phyloP scores from a whole-genome alignment of 2,329 filamentous ascomycete genomes.

The Colletotrichum viniferum region DNA sequence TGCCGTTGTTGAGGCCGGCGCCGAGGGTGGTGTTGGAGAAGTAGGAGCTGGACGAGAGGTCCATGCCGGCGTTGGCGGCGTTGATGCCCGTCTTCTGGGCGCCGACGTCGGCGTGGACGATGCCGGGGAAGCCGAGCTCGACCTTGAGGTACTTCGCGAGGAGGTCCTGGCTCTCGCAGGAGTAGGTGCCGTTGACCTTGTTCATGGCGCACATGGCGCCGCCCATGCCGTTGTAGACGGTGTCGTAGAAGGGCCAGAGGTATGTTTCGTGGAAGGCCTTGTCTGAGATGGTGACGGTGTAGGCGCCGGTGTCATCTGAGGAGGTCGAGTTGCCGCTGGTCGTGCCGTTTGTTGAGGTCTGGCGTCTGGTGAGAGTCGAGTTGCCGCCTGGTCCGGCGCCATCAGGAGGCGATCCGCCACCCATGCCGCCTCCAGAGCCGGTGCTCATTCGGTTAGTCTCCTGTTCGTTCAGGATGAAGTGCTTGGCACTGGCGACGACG shows the following conservation, averaged over 20 bases:
- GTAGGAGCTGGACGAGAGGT: conserved; percentile 47
- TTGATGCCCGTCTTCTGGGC: conserved; percentile 25
- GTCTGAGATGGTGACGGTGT: conserved; percentile 32
- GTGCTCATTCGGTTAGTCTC: conserved; percentile 47
- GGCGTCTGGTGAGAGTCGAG: conserved; percentile 42
- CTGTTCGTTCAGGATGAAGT: conserved; percentile 67
- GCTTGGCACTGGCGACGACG: conserved; percentile 45
- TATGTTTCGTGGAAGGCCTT: conserved; percentile 30
- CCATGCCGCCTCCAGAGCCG: conserved; percentile 45
- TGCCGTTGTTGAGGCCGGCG: conserved; percentile 64
- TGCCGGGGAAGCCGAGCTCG: conserved; percentile 29
- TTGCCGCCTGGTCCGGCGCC: not conserved
- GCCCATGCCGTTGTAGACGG: conserved; percentile 22
- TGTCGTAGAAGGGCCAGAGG: conserved; percentile 27
- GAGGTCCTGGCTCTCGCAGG: conserved; percentile 28
- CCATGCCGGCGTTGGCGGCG: conserved; percentile 31
- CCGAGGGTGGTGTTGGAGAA: conserved; percentile 60
- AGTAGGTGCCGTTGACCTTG: conserved; percentile 25
- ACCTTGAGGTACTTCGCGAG: conserved; percentile 28
- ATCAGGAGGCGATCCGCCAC: conserved; percentile 41
- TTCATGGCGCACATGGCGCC: conserved; percentile 30
- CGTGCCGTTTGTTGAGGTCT: conserved; percentile 69
- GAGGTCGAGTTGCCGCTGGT: conserved; percentile 55
- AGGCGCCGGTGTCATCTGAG: conserved; percentile 41
- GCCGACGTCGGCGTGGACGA: conserved; percentile 24